Percentiles rank a stretch among this genome's conserved stretches.
Evolutionary conservation across 2,329 filamentous ascomycete species (phyloP).

Genomic region (Didymella segeticola): DNA sequence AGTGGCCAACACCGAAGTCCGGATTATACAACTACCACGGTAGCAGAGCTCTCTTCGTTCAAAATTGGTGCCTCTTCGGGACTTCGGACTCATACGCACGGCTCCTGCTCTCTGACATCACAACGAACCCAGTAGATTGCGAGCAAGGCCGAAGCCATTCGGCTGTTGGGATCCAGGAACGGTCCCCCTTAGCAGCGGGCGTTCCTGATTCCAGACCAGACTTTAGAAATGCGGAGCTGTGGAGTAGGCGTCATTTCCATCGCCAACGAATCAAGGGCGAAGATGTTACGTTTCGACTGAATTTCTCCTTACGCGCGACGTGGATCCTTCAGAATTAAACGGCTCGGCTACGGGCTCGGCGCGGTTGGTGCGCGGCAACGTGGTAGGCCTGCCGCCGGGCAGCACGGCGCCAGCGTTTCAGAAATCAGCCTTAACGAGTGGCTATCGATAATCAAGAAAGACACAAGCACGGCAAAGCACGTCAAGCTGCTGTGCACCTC

Average conservation of each 20-base stretch:
- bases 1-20: slow-evolving; percentile 5
- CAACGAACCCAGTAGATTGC: slow-evolving; percentile 5
- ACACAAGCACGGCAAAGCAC: slow-evolving; percentile 12
- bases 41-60: neutral
- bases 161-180: slow-evolving; percentile 11
- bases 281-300: slow-evolving; percentile 15
- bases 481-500: slow-evolving; percentile 16
- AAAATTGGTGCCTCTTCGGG: neutral
- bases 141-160: slow-evolving; percentile 5
- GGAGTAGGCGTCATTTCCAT: slow-evolving; percentile 12
- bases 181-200: slow-evolving; percentile 1
- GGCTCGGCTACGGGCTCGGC: slow-evolving; percentile 18
- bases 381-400: slow-evolving; percentile 14
- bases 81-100: neutral
- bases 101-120: slow-evolving; percentile 1
- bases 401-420: slow-evolving; percentile 13
- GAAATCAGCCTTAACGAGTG: slow-evolving; percentile 12
- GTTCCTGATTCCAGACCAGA: slow-evolving; percentile 22
- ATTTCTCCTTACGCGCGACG: slow-evolving; percentile 9
- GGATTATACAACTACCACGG: neutral
- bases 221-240: slow-evolving; percentile 14
- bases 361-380: slow-evolving; percentile 19
- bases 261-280: slow-evolving; percentile 8
- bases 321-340: slow-evolving; percentile 10
- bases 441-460: slow-evolving; percentile 17